Percentiles rank a stretch among this genome's conserved stretches.
Evolutionary conservation across 345 rosid species (phyloP).

Genomic region (Eucalyptus pumila): DNA sequence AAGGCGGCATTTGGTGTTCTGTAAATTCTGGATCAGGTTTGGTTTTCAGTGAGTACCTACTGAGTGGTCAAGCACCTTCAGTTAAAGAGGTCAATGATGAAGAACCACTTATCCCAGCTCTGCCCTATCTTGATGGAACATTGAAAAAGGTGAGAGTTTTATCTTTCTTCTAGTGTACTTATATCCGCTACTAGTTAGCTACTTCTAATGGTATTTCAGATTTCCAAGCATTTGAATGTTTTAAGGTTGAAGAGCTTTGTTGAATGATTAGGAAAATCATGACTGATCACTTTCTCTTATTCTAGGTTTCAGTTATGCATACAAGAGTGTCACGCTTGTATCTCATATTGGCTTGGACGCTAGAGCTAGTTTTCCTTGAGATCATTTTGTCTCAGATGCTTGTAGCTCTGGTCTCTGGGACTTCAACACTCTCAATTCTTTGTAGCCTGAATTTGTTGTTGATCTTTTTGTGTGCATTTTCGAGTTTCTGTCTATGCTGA

Average conservation of each 20-base stretch:
- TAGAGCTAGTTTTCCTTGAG: not conserved
- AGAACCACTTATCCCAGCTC: constrained; percentile 83
- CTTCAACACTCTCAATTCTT: not conserved
- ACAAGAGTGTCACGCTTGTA: not conserved
- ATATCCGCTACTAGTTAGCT: not conserved
- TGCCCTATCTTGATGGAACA: constrained; percentile 22
- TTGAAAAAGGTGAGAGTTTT: constrained; percentile 22
- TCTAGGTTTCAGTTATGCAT: not conserved
- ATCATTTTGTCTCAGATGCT: not conserved
- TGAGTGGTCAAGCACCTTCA: constrained; percentile 87
- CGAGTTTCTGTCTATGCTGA: not conserved
- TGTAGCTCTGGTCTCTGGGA: not conserved
- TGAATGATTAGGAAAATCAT: not conserved
- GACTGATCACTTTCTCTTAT: not conserved
- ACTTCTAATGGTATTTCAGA: not conserved
- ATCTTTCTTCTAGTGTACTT: not conserved
- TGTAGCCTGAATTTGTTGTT: not conserved
- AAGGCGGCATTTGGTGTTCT: not conserved
- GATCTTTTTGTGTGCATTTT: not conserved
- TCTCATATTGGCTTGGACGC: not conserved
- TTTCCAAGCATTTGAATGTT: not conserved
- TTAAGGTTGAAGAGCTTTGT: not conserved
- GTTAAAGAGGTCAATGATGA: constrained; percentile 90
- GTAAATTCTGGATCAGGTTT: constrained; percentile 38
- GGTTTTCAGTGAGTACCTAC: constrained; percentile 88